These are phyloP conservation scores for Mucor piriformis DNA, from an alignment of 371 early-diverging fungal species.

Conservation along the genomic window DNA sequence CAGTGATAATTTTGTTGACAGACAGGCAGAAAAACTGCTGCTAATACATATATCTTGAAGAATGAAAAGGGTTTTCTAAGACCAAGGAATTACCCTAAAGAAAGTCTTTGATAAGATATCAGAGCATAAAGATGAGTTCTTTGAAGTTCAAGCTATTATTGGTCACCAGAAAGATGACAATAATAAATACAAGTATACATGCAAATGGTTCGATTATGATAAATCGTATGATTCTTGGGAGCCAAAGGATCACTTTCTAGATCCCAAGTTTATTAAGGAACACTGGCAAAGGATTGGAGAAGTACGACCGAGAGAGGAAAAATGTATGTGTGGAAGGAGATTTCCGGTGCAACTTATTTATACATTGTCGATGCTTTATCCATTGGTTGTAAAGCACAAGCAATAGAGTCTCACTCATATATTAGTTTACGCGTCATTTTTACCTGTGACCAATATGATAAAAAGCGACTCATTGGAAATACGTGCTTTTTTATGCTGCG, in stretches of 20 bases:
- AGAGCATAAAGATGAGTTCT: background rate
- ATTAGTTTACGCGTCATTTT: no score
- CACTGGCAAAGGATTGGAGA: conserved; percentile 14
- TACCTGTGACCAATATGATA: no score
- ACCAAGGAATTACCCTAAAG: conserved; percentile 14
- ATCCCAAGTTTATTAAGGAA: conserved; percentile 2
- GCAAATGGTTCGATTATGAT: conserved; percentile 26
- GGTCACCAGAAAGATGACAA: conserved; percentile 9
- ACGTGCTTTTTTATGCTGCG: no score
- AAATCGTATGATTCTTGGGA: conserved; percentile 31
- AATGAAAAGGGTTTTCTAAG: background rate
- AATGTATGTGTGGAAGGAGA: no score
- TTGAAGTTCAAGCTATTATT: conserved; percentile 1
- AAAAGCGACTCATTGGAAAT: no score
- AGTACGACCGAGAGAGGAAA: no score
- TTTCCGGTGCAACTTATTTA: no score
- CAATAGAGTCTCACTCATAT: no score
- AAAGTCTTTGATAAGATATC: conserved; percentile 5
- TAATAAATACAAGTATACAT: conserved; percentile 15
- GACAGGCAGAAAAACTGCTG: conserved; percentile 1
- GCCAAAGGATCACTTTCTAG: conserved; percentile 19
- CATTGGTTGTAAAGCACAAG: no score
- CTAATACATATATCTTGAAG: no score
- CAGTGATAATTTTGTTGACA: background rate
- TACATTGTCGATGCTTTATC: no score